Percentiles rank a stretch among this genome's conserved stretches.
Evolutionary conservation across 2,329 filamentous ascomycete genomes (phyloP).

Genomic region (Paraconiothyrium sp.): DNA sequence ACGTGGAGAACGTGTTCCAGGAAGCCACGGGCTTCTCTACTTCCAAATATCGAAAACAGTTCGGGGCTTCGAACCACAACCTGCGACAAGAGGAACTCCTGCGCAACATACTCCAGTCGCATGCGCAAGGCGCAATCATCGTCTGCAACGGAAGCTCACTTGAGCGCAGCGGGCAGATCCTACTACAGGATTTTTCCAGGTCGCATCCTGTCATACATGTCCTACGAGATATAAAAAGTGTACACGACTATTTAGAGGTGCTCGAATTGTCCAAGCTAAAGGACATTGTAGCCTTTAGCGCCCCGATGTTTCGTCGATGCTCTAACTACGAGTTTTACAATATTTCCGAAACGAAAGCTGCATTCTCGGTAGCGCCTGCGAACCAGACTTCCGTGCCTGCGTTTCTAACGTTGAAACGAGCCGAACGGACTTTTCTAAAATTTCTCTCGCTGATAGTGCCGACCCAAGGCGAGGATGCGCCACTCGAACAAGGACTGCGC

Average conservation of each 20-base stretch:
- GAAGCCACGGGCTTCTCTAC: slow-evolving; percentile 70
- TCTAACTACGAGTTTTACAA: slow-evolving; percentile 83
- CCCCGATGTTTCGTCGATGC: slow-evolving; percentile 69
- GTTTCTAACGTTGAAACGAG: slow-evolving; percentile 73
- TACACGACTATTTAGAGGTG: slow-evolving; percentile 68
- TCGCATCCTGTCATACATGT: slow-evolving; percentile 77
- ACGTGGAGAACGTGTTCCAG: slow-evolving; percentile 74
- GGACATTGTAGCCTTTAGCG: slow-evolving; percentile 67
- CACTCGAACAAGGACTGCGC: slow-evolving; percentile 64
- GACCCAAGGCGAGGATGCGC: slow-evolving; percentile 58
- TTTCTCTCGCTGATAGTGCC: slow-evolving; percentile 71
- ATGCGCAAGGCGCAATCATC: slow-evolving; percentile 71
- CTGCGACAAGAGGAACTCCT: slow-evolving; percentile 70
- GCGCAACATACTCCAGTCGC: slow-evolving; percentile 65
- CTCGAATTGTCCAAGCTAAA: slow-evolving; percentile 65
- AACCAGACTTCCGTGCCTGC: slow-evolving; percentile 58
- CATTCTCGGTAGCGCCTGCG: slow-evolving; percentile 25
- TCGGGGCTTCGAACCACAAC: slow-evolving; percentile 71
- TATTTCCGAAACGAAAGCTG: slow-evolving; percentile 64
- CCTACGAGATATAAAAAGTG: slow-evolving; percentile 70
- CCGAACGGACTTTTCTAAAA: slow-evolving; percentile 74
- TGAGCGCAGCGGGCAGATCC: slow-evolving; percentile 68
- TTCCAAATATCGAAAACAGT: slow-evolving; percentile 68
- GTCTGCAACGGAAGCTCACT: slow-evolving; percentile 76
- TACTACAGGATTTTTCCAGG: slow-evolving; percentile 69